Percentiles rank a stretch among this genome's conserved stretches.
Evolutionary conservation across 2,329 filamentous ascomycete species (phyloP).

Genomic region (Penicillium sp.): DNA sequence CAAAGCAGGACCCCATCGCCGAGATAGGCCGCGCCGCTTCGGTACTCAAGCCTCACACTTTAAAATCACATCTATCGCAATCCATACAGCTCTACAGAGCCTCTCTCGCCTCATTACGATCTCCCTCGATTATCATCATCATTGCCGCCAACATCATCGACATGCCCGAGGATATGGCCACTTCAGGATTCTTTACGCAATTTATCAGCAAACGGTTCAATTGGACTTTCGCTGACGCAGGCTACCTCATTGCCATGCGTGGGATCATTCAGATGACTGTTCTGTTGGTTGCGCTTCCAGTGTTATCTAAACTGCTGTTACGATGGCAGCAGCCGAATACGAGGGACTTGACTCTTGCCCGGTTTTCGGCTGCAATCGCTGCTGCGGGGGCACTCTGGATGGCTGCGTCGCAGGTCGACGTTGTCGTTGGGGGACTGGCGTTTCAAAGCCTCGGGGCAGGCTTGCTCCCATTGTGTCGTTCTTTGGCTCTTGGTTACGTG

Average conservation of each 20-base stretch:
- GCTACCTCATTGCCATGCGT: neutral
- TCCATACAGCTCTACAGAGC: neutral
- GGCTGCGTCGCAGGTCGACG: neutral
- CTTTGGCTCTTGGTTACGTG: neutral
- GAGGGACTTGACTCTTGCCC: neutral
- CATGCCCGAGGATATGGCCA: neutral
- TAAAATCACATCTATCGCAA: neutral
- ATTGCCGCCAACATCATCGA: neutral
- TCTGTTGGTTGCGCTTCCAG: neutral
- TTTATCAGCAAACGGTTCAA: neutral
- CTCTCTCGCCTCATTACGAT: neutral
- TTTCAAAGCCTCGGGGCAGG: neutral
- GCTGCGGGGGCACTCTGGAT: neutral
- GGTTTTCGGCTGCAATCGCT: neutral
- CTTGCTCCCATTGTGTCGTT: neutral
- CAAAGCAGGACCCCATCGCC: neutral
- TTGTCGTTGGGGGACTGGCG: neutral
- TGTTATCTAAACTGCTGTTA: neutral
- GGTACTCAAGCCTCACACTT: neutral
- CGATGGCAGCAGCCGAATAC: neutral
- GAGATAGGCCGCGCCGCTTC: neutral
- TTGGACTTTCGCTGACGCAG: neutral
- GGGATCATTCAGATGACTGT: neutral
- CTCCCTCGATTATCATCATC: neutral
- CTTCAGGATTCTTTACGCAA: neutral